Percentiles rank a stretch among this genome's conserved stretches.
These are phyloP conservation scores for Cordia subcordata DNA, from an alignment of 257 asterid genomes.

Conservation along the genomic window DNA sequence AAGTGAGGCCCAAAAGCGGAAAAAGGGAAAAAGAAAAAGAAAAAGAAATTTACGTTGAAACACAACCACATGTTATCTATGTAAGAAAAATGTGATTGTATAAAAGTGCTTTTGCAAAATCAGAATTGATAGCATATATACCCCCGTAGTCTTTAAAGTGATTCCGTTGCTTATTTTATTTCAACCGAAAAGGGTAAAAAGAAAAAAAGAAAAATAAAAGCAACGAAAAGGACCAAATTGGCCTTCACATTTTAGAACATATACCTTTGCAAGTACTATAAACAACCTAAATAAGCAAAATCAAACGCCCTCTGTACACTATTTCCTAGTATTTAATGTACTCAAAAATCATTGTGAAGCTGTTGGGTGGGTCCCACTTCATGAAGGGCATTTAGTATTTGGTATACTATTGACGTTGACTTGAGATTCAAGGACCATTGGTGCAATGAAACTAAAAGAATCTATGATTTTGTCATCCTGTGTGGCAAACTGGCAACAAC, in stretches of 20 bases:
- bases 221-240: neutral
- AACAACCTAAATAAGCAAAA: no score
- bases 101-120: neutral
- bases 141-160: neutral
- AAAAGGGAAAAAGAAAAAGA: no score
- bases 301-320: no score
- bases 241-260: neutral
- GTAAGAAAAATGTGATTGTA: neutral
- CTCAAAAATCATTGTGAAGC: neutral
- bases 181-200: neutral
- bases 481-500: conserved; percentile 35
- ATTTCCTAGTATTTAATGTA: no score
- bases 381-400: neutral
- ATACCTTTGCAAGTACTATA: neutral
- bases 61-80: no score
- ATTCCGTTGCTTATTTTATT: neutral
- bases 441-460: conserved; percentile 17
- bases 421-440: conserved; percentile 22
- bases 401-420: conserved; percentile 9
- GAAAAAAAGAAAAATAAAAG: no score
- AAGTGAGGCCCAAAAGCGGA: no score
- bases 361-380: no score
- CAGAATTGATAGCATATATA: neutral
- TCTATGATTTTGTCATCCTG: conserved; percentile 17
- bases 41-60: neutral